Base-by-base conservation (phyloP, 106 monocot genomes). In the Iris macrosiphon region DNA sequence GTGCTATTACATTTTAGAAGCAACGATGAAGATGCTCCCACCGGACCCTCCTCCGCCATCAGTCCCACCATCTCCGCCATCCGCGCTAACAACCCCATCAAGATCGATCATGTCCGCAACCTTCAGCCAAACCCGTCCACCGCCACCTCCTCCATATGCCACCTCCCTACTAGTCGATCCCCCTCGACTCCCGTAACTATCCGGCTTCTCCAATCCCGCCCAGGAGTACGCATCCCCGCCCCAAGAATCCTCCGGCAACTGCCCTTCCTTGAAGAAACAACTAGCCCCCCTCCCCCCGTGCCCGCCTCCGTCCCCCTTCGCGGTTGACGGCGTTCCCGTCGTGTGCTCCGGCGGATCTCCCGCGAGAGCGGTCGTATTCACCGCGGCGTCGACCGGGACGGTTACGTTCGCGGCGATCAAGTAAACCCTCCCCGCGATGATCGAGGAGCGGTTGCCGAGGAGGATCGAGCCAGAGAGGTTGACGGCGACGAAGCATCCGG, bases 161-260 rank as follows among this genome's bases (percentile, higher is more conserved):
- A 64, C 49, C 75, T 98, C 98, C 49, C 64, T 63, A 44, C 91
- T 98, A 3, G 91, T 98, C 8, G 87, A 71, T 2, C 87, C 87
- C 4, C 98, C 98, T 47, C 52, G 76, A 61, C 98, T 98, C 6
- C 98, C 98, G 49, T 78, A 87, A 61, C 83, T 91, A 24, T 72
- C 61, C 1, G 98, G 98, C 53, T 22, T 20, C 67, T 63, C 65
- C 55, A 98, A 64, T 1, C 64, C 43, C 1, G 79, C 69, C 98
- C 98, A 98, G 4, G 80, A 59, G 34, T 98, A 98, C 1, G 98
- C 77, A 63, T 98, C 98, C 23, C 98, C 98, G 3, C 98, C 98
- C 98, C 98, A 98, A 2, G 78, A 77, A 65, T 98, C 98, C 67
- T 90, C 96, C 60, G 72, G 75, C 6, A 70, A 49, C 72, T 90